Evolutionary conservation across 108 stramenopile species (phyloP).

Genomic region (Nitzschia palea): DNA sequence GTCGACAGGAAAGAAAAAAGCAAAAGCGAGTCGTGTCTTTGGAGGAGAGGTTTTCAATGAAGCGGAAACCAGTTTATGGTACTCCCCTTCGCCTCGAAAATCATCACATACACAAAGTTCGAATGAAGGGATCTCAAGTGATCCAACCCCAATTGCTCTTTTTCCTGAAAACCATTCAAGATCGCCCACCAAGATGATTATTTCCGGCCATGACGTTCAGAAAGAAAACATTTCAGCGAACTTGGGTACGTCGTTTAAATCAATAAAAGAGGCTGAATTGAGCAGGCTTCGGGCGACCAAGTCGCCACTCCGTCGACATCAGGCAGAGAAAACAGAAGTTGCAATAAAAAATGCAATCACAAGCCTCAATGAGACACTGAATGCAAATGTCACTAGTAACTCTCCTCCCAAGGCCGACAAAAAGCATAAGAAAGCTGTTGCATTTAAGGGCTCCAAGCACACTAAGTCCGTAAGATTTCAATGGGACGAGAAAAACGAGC

Average conservation of each 20-base stretch:
- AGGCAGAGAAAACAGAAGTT: constrained; percentile 34
- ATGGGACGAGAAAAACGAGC: constrained; percentile 55
- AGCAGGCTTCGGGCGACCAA: constrained; percentile 26
- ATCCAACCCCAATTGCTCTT: constrained; percentile 10
- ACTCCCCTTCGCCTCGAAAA: constrained; percentile 38
- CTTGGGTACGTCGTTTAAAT: background rate
- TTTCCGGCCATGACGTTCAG: background rate
- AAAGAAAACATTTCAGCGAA: constrained; percentile 11
- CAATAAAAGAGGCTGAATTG: constrained; percentile 27
- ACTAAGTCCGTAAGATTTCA: constrained; percentile 49
- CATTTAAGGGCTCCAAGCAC: background rate
- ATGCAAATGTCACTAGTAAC: background rate
- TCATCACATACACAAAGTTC: background rate
- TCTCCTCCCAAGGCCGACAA: constrained; percentile 38
- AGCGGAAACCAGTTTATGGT: constrained; percentile 37
- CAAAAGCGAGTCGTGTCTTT: constrained; percentile 46
- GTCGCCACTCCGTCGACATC: constrained; percentile 30
- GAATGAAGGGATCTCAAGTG: background rate
- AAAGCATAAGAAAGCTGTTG: constrained; percentile 31
- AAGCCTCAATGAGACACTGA: constrained; percentile 26
- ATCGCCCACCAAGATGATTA: background rate
- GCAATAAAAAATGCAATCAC: constrained; percentile 43
- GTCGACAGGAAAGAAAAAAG: constrained; percentile 32
- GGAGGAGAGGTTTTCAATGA: constrained; percentile 43
- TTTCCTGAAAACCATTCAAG: constrained; percentile 9